Base-by-base conservation (phyloP, 2,329 filamentous ascomycete species). In the Ascochyta rabiei region DNA sequence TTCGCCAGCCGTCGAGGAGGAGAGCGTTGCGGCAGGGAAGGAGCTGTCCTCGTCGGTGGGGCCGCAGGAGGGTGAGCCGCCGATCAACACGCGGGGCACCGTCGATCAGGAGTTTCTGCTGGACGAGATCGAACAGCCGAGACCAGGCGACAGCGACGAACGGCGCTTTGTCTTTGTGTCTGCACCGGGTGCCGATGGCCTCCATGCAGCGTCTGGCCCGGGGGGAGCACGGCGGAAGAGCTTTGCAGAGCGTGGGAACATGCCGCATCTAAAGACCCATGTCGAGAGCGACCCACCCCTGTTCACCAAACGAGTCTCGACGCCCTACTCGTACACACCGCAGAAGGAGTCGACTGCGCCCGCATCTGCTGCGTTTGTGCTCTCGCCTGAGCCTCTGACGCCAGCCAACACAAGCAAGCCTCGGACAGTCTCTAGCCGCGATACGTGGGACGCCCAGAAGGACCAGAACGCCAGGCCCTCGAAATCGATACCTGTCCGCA, bases 71-170 rank as follows among this genome's bases (percentile, higher is more conserved):
- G 52, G 69, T 49, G 86, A 81, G 44, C 81, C 82, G 56, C 84
- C 84, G 47, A 88, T 88, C 30, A 82, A 84, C 12, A 81, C 82
- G 53, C 83, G 84, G 52, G 89, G 89, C 34, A 82, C 84, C 6
- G 74, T 88, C 53, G 87, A 92, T 47, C 89, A 93, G 67, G 76
- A 86, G 23, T 86, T 86, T 12, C 79, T 92, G 43, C 78, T 93
- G 21, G 75, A 88, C 50, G 85, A 88, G 51, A 83, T 89, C 13
- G 73, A 78, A 40, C 71, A 70, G 31, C 70, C 73, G 51, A 47
- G 33, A 16, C 41, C 30, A 16, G n/a, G 16, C 6, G 18, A 44
- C 40, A 86, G 85, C 61, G 80, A 82, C 4, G 88, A 91, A 69
- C 81, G 85, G 33, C 83, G 87, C 34, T 90, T 88, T 63, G 84